These are phyloP conservation scores for Acephala macrosclerotiorum DNA, from an alignment of 2,329 filamentous ascomycete species.

Conservation along the genomic window DNA sequence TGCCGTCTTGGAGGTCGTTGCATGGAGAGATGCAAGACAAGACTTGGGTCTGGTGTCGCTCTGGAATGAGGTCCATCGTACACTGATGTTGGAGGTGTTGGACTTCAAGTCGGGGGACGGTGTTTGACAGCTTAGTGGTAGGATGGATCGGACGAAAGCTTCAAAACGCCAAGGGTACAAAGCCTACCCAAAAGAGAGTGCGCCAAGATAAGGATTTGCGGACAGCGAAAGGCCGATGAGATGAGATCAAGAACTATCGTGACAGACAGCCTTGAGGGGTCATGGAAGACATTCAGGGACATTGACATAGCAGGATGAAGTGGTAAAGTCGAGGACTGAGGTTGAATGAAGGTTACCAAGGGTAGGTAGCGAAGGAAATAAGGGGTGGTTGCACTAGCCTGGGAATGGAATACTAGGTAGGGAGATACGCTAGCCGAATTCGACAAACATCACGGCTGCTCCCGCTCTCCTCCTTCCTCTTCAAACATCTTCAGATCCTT, in stretches of 20 bases:
- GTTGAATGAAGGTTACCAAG: not conserved
- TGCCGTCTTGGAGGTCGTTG: too few relatives aligned
- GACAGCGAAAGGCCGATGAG: not conserved
- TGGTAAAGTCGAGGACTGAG: not conserved
- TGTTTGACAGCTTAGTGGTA: too few relatives aligned
- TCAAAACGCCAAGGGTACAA: too few relatives aligned
- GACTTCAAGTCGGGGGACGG: too few relatives aligned
- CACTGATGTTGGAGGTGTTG: too few relatives aligned
- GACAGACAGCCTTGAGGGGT: not conserved
- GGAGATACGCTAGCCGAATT: not conserved
- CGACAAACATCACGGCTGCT: not conserved
- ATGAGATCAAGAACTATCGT: not conserved
- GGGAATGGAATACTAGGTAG: not conserved
- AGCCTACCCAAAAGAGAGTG: too few relatives aligned
- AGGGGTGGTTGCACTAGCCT: not conserved
- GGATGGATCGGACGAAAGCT: too few relatives aligned
- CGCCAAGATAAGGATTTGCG: too few relatives aligned
- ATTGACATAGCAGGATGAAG: not conserved
- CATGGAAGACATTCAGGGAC: not conserved
- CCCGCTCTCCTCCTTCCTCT: conserved; percentile 11
- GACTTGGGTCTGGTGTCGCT: too few relatives aligned
- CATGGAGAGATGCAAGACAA: too few relatives aligned
- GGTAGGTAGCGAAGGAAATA: too few relatives aligned
- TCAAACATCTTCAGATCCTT: conserved; percentile 6
- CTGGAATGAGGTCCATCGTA: too few relatives aligned